These are phyloP conservation scores for Lophiostoma macrostomum DNA, from an alignment of 495 filamentous ascomycete species.

Conservation along the genomic window DNA sequence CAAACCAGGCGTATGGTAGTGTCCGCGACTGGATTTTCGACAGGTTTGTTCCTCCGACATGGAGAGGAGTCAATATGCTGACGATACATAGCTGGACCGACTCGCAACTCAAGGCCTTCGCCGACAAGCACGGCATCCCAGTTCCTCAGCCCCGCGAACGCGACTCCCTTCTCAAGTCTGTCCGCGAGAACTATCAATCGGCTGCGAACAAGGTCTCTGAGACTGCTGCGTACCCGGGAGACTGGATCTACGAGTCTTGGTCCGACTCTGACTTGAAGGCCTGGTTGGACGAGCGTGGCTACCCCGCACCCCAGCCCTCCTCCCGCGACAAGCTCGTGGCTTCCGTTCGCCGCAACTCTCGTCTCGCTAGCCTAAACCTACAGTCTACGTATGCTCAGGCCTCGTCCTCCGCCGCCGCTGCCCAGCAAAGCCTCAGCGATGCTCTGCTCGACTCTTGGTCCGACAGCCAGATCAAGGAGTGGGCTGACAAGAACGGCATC, in stretches of 20 bases:
- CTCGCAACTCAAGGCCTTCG: constrained; percentile 86
- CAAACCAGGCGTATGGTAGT: constrained; percentile 63
- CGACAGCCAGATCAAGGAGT: constrained; percentile 75
- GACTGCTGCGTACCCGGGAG: constrained; percentile 80
- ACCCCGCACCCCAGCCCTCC: constrained; percentile 81
- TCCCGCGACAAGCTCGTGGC: constrained; percentile 87
- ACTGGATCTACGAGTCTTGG: constrained; percentile 93
- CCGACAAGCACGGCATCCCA: constrained; percentile 83
- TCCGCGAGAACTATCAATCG: constrained; percentile 76
- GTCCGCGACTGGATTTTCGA: constrained; percentile 94
- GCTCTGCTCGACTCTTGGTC: constrained; percentile 85
- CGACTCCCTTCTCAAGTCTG: constrained; percentile 72
- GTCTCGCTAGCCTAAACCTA: constrained; percentile 65
- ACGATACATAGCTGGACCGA: constrained; percentile 65
- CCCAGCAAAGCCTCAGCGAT: constrained; percentile 71
- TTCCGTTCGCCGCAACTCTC: constrained; percentile 84
- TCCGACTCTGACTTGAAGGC: constrained; percentile 70
- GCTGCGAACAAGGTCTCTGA: constrained; percentile 81
- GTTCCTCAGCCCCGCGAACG: constrained; percentile 81
- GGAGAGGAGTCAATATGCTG: constrained; percentile 19
- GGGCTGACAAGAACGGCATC: constrained; percentile 71
- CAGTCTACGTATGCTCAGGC: constrained; percentile 56
- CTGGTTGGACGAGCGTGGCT: constrained; percentile 87
- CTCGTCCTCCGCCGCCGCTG: constrained; percentile 62
- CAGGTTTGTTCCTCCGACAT: constrained; percentile 55